These are phyloP conservation scores for Vitis amurensis DNA, from an alignment of 164 flowering plant species.

Conservation along the genomic window DNA sequence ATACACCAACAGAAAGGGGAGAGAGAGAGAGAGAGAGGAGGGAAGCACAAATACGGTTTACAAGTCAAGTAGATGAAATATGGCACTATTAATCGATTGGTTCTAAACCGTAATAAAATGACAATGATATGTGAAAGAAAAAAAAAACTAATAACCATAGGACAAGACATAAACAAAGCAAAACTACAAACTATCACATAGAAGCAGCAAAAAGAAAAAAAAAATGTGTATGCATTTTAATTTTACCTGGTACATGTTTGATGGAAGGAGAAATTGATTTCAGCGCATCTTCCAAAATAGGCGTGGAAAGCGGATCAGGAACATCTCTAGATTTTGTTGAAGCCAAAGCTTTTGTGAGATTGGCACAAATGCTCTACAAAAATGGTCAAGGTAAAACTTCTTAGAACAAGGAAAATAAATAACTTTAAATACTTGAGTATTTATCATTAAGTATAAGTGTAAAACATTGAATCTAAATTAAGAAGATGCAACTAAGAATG, in stretches of 20 bases:
- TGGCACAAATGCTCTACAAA: conserved; percentile 35
- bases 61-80: neutral
- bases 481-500: too few species aligned
- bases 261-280: conserved; percentile 21
- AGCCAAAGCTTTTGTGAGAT: conserved; percentile 19
- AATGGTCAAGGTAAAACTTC: neutral
- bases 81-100: neutral
- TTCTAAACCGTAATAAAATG: neutral
- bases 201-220: neutral
- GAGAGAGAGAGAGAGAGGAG: too few species aligned
- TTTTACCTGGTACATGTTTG: conserved; percentile 30
- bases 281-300: conserved; percentile 1
- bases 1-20: too few species aligned
- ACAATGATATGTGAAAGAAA: neutral
- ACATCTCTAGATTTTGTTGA: conserved; percentile 19
- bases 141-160: neutral
- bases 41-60: neutral
- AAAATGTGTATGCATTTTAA: neutral
- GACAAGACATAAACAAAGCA: neutral
- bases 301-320: conserved; percentile 4
- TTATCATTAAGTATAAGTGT: neutral
- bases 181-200: neutral
- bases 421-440: neutral
- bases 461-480: too few species aligned
- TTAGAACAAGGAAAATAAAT: neutral